Base-by-base conservation (phyloP, 169 alveolate species). In the Plasmodium gallinaceum region DNA sequence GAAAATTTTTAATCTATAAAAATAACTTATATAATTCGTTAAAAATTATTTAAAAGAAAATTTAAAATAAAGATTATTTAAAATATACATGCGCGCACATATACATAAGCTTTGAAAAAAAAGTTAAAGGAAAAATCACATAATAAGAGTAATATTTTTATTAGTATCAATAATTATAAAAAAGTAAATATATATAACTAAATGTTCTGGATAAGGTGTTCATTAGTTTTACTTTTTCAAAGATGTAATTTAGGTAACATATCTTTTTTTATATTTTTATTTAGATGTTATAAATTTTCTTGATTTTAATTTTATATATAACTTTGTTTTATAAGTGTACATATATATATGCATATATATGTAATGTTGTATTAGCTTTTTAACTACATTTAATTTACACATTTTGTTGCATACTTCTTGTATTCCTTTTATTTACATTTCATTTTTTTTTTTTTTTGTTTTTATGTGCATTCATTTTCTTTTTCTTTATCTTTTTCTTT, bases 21-120 rank as follows among this genome's bases (percentile, higher is more conserved):
- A 43, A 54, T 54, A 65, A 58, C 74, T 18, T 76, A 76, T 62
- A 76, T 76, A 76, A 76, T 37, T 76, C 46, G 65, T 64, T 62
- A 20, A 76, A 76, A 76, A 76, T 76, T 76, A 58, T 76, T 76
- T 62, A 76, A 76, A 76, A 76, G 43, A 54, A 43, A 64, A 64
- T 76, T 76, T 64, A 76, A 76, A 76, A 76, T 76, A 46, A 48
- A 42, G 46, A 52, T 76, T 76, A 62, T 76, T 76, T 76, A 76
- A 76, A 62, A 76, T 76, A 76, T 76, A 76, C 89, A 76, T 51
- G 75, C 74, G 89, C 89, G 69, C 89, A 76, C 76, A 76, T 76
- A 46, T 62, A 64, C 76, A 51, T 48, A n/a, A 64, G 66, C 89
- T 64, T 76, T 62, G 89, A 64, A 76, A 76, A 76, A 65, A 58